Percentiles rank a stretch among this genome's conserved stretches.
phyloP scores from a whole-genome alignment of 1,284 basidiomycete species.

The Pulveroboletus sp. region DNA sequence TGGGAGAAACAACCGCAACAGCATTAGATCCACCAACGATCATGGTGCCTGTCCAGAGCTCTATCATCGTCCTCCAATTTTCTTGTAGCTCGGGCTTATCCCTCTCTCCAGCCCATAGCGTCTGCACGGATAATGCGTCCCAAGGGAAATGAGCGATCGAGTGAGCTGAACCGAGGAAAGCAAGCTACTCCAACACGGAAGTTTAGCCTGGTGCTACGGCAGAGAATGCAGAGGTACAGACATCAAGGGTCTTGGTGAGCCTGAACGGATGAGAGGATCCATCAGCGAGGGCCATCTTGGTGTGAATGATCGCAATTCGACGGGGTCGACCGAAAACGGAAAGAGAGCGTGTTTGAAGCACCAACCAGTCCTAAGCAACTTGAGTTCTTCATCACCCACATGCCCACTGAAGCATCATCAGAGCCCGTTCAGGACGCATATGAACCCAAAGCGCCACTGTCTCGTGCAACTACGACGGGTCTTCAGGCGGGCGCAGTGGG shows the following conservation, averaged over 20 bases:
- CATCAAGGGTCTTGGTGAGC: constrained; percentile 33
- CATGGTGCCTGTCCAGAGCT: constrained; percentile 48
- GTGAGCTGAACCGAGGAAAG: constrained; percentile 29
- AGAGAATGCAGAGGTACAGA: constrained; percentile 20
- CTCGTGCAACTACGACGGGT: constrained; percentile 62
- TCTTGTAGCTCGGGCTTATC: constrained; percentile 35
- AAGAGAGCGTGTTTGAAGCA: constrained; percentile 5
- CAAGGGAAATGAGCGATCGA: constrained; percentile 60
- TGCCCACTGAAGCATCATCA: constrained; percentile 39
- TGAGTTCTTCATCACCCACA: constrained; percentile 21
- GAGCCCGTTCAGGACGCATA: constrained; percentile 39
- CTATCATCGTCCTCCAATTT: constrained; percentile 48
- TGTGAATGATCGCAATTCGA: not conserved
- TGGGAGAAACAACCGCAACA: constrained; percentile 37
- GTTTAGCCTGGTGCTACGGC: constrained; percentile 12
- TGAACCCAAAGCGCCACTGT: constrained; percentile 57
- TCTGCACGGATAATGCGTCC: constrained; percentile 45
- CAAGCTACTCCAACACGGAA: constrained; percentile 19
- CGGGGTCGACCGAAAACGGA: constrained; percentile 27
- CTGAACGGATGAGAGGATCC: constrained; percentile 17
- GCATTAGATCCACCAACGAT: constrained; percentile 46
- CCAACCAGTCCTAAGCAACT: too few relatives aligned
- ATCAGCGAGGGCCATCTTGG: constrained; percentile 12
- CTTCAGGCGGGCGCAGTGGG: constrained; percentile 76
- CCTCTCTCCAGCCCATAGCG: constrained; percentile 49